Evolutionary conservation across 148 eudicot genomes (phyloP).

Genomic region (Rhododendron mucronatum): DNA sequence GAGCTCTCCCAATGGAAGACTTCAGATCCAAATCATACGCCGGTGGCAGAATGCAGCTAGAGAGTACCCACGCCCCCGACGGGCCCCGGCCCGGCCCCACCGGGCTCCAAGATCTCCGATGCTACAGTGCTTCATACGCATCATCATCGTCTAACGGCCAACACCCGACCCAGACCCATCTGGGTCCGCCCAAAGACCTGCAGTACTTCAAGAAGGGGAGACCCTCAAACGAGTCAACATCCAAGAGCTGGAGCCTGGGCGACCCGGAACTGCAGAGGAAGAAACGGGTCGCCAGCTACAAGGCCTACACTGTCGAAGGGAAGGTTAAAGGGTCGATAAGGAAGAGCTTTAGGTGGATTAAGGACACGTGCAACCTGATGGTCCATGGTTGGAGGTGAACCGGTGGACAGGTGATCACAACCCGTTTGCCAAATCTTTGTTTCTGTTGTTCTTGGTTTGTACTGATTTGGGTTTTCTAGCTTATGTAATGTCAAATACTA

Average conservation of each 20-base stretch:
- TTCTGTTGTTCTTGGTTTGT: not conserved
- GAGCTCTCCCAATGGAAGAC: constrained; percentile 37
- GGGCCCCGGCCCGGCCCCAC: constrained; percentile 13
- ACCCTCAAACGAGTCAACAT: constrained; percentile 41
- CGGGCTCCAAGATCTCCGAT: constrained; percentile 40
- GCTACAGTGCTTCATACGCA: constrained; percentile 62
- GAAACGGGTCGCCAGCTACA: constrained; percentile 73
- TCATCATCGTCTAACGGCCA: constrained; percentile 15
- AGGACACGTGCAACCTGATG: constrained; percentile 46
- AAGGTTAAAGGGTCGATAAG: constrained; percentile 60
- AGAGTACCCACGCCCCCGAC: constrained; percentile 19
- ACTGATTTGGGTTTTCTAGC: not conserved
- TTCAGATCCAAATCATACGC: constrained; percentile 57
- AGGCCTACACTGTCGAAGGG: constrained; percentile 62
- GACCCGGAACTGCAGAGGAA: constrained; percentile 81
- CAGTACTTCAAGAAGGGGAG: constrained; percentile 46
- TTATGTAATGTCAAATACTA: not conserved
- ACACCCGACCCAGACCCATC: constrained; percentile 12
- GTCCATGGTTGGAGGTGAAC: constrained; percentile 40
- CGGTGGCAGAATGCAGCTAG: constrained; percentile 37
- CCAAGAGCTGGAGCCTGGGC: constrained; percentile 49
- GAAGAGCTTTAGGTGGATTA: constrained; percentile 71
- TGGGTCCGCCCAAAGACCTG: constrained; percentile 27
- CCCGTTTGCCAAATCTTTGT: not conserved
- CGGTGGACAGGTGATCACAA: not conserved